Base-by-base conservation (phyloP, 1,139 yeast species). In the Eremothecium coryli region DNA sequence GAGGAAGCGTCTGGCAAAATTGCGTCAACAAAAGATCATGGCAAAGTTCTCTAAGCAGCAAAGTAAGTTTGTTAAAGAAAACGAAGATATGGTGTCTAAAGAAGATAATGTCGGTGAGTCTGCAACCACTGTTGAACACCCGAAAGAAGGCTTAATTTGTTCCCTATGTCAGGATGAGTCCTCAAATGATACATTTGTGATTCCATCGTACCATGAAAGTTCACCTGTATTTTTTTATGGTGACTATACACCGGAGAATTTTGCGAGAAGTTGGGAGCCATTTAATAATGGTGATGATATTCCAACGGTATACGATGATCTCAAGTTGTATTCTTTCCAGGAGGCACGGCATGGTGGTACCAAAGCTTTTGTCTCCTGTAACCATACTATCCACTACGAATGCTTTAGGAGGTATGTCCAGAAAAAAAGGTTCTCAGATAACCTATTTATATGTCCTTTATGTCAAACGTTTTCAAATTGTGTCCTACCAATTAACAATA, bases 1-100 rank as follows among this genome's bases (percentile, higher is more conserved):
- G 24, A 76, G 72, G 48, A 66, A 64, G 26, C 58, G 78, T 39
- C 43, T 76, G 9, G 86, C 86, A 0, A 68, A 73, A 45, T 75
- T 71, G 35, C 71, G 82, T 38, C 85, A 78, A 50, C 69, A 70
- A 23, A 80, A 73, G 48, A 68, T 86, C 23, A 55, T 90, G 67
- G 85, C 79, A 2, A 86, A 78, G 44, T 80, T 93, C 64, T 73
- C 76, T 41, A 76, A 71, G 42, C 94, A 85, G 49, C 96, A 86
- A 51, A 64, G 71, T 9, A 70, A 66, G 52, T 88, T 88, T 54
- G 70, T 80, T 47, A 68, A 71, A 41, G 71, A 71, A 38, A 45
- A 55, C 27, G 50, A 49, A 28, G 38, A 35, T 9, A 57, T 56
- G 31, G 52, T 60, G 39, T 54, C 58, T 35, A 63, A 66, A 18